Evolutionary conservation across 441 rosid genomes (phyloP), one percentile per base, ranked within the genome.

Genomic region (Pelargonium exstipulatum): DNA sequence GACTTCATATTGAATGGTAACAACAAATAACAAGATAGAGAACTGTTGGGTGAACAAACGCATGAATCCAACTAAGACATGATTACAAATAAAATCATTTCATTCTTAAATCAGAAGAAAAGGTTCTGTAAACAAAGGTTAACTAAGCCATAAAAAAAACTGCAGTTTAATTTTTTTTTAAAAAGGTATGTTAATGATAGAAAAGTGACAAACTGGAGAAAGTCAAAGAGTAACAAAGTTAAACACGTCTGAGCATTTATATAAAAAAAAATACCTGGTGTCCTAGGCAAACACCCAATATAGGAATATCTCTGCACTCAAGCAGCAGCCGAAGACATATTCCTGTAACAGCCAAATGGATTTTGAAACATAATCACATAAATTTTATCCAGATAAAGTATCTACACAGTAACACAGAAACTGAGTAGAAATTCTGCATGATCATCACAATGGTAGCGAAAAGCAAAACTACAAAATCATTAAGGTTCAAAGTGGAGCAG

Each of bases 201-300:
- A 48, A 48, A 68, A 64, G 32, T 29, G 48, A 69, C 48, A 66
- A 46, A 71, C 16, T n/a, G 9, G 20, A 45, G 9, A 42, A 42
- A 51, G 17, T 32, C 37, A 32, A 4, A 32, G 37, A 3, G 4
- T 24, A 22, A 29, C 1, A 72, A 60, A n/a, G 46, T 24, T 60
- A 43, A 37, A 45, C 29, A 12, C 40, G 37, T 7, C 3, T 16
- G 10, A 60, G 65, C 37, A 32, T 10, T 53, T 16, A 6, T 3
- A 14, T 35, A 42, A 3, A 61, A 67, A 26, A 18, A 61, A 67
- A 46, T 83, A 95, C 97, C 97, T 92, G 97, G 83, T 95, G 97
- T 57, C 99, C 99, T 64, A 95, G 94, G 73, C 99, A 95, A 82
- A 91, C 86, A 6, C 97, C 99, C 72, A 95, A 80, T 83, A 92